Evolutionary conservation across 2,329 filamentous ascomycete genomes (phyloP).

Genomic region (Apiospora sp.): DNA sequence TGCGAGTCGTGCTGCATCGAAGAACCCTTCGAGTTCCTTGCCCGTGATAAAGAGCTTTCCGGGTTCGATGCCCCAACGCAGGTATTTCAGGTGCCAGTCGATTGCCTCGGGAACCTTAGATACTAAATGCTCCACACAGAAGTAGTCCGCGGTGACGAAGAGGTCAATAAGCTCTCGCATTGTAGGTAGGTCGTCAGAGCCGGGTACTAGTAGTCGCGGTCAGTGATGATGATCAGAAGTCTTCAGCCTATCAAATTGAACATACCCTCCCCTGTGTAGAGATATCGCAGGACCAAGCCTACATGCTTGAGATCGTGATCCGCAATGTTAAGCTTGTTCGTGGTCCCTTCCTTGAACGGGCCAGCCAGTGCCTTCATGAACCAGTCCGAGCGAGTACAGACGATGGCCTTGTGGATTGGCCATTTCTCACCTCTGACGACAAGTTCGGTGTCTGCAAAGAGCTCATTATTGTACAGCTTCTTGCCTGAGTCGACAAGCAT

Average conservation of each 20-base stretch:
- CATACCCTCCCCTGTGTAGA: not conserved
- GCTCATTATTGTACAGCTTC: not conserved
- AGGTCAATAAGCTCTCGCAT: not conserved
- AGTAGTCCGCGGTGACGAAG: not conserved
- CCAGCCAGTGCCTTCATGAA: constrained; percentile 26
- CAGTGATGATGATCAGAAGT: not conserved
- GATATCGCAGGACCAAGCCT: not conserved
- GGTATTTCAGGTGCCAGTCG: not conserved
- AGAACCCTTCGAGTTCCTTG: not conserved
- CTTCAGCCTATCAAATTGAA: too few species aligned
- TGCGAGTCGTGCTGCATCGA: not conserved
- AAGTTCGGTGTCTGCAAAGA: constrained; percentile 28
- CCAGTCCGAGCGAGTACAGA: constrained; percentile 25
- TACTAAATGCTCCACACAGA: rapidly evolving
- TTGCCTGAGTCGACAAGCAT: not conserved
- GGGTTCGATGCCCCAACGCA: too few species aligned
- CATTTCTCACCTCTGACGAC: constrained; percentile 26
- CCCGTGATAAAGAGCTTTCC: rapidly evolving
- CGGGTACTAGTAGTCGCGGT: not conserved
- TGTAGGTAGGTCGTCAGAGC: not conserved
- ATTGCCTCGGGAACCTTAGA: too few species aligned
- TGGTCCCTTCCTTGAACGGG: not conserved
- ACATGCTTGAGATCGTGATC: not conserved
- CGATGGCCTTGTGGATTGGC: constrained; percentile 28
- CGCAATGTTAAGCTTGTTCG: not conserved